Conservation (phyloP, 208 protist species). For the Trypanosoma melophagium region DNA sequence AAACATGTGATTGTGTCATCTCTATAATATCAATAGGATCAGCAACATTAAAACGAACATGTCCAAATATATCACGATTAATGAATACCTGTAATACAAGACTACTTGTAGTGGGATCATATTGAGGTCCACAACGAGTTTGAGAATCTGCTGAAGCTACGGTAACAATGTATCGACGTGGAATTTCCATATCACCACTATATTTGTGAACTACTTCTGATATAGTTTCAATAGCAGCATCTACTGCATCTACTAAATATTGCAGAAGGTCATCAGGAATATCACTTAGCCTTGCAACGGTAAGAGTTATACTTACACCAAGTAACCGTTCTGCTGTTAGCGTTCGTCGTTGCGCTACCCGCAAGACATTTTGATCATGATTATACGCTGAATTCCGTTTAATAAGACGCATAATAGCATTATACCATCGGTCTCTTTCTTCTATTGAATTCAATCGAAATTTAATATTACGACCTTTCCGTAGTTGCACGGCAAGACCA, state of each 20-base stretch:
- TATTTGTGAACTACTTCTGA: constrained; percentile 48
- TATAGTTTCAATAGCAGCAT: constrained; percentile 60
- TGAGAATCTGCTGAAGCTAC: constrained; percentile 34
- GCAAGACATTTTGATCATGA: constrained; percentile 50
- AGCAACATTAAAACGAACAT: constrained; percentile 61
- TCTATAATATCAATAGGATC: constrained; percentile 54
- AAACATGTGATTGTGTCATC: constrained; percentile 76
- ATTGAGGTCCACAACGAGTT: constrained; percentile 37
- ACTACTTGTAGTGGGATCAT: constrained; percentile 65
- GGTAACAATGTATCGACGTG: constrained; percentile 58
- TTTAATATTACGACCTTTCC: constrained; percentile 41
- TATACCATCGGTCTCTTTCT: constrained; percentile 70
- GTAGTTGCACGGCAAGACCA: constrained; percentile 64
- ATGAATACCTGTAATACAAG: constrained; percentile 63
- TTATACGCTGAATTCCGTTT: constrained; percentile 62
- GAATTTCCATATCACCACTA: constrained; percentile 41
- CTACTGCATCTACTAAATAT: constrained; percentile 81
- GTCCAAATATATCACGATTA: constrained; percentile 38
- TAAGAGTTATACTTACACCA: constrained; percentile 66
- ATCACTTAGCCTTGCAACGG: constrained; percentile 43
- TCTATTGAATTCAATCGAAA: constrained; percentile 69
- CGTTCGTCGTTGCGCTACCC: constrained; percentile 47
- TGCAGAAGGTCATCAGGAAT: constrained; percentile 70
- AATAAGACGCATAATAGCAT: constrained; percentile 71
- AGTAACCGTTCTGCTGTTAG: constrained; percentile 45